Evolutionary conservation across 2,329 filamentous ascomycete species (phyloP).

Genomic region (Colletotrichum tofieldiae): DNA sequence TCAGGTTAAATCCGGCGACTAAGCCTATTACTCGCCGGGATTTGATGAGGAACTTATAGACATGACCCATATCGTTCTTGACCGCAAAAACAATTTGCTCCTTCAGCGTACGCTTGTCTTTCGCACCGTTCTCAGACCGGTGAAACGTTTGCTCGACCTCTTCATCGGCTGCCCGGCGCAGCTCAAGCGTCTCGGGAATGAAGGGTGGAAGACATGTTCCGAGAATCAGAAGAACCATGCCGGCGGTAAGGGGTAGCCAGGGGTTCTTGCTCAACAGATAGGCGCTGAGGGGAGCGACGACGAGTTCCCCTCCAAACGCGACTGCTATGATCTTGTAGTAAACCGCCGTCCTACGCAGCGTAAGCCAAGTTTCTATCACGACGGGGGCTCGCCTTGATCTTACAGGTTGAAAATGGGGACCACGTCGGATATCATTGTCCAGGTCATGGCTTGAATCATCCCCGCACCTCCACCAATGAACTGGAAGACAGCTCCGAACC

Average conservation of each 20-base stretch:
- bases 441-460: constrained; percentile 61
- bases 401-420: constrained; percentile 52
- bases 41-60: constrained; percentile 58
- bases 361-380: background rate
- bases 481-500: constrained; percentile 52
- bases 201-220: constrained; percentile 50
- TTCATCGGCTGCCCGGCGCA: constrained; percentile 51
- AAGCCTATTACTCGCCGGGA: constrained; percentile 58
- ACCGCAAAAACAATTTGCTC: constrained; percentile 47
- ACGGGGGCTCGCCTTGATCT: background rate
- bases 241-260: constrained; percentile 59
- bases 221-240: constrained; percentile 50
- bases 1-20: constrained; percentile 54
- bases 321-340: constrained; percentile 59
- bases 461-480: constrained; percentile 60
- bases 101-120: background rate
- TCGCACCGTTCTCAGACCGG: constrained; percentile 20
- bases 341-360: constrained; percentile 51
- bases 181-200: constrained; percentile 61
- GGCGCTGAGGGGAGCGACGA: constrained; percentile 59
- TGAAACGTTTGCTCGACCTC: constrained; percentile 39
- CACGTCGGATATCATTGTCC: constrained; percentile 62
- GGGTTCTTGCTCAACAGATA: constrained; percentile 56
- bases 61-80: constrained; percentile 51
- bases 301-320: constrained; percentile 56